Evolutionary conservation across 441 rosid species (phyloP).

Genomic region (Erodium chrysanthum): DNA sequence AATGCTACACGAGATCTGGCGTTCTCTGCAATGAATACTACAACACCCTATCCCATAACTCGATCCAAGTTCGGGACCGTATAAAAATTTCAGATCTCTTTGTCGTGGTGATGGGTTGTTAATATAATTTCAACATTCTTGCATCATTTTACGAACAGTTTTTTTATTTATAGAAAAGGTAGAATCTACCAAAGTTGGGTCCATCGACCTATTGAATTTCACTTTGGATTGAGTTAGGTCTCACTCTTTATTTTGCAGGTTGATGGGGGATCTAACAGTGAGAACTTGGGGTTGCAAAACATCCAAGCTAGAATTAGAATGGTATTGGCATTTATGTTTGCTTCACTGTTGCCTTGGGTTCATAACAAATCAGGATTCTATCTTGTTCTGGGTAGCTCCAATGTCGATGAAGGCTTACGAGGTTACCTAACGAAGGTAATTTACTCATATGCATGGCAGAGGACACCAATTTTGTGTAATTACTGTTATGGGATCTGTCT

Average conservation of each 20-base stretch:
- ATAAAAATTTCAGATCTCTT: neutral
- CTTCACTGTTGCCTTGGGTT: conserved; percentile 95
- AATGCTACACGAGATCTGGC: too few species aligned
- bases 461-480: neutral
- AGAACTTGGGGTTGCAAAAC: conserved; percentile 92
- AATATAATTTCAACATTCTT: neutral
- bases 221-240: neutral
- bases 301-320: conserved; percentile 96
- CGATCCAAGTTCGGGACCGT: too few species aligned
- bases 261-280: conserved; percentile 82
- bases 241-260: conserved; percentile 35
- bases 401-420: conserved; percentile 91
- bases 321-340: conserved; percentile 93
- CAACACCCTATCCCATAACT: too few species aligned
- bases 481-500: neutral
- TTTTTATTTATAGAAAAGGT: neutral
- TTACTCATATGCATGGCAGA: neutral
- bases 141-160: neutral
- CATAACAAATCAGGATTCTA: conserved; percentile 83
- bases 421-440: conserved; percentile 90
- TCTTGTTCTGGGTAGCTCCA: conserved; percentile 93
- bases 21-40: too few species aligned
- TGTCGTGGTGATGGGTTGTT: neutral
- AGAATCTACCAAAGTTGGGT: neutral
- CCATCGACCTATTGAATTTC: neutral